Evolutionary conservation across 2,329 filamentous ascomycete genomes (phyloP), one percentile per base, ranked within the genome.

Genomic region (Diaporthe longicolla): DNA sequence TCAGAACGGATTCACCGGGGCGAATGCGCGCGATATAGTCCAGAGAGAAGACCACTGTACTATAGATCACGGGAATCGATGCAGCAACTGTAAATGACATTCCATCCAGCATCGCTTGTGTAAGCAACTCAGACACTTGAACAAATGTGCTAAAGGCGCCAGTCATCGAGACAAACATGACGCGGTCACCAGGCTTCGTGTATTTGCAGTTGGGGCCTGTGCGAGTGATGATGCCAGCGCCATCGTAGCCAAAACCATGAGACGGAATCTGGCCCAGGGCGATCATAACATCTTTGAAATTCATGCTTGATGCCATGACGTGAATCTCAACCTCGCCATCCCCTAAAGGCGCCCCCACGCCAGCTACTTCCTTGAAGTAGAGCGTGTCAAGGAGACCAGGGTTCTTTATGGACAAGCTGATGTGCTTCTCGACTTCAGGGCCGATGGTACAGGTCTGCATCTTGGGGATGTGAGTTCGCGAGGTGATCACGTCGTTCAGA

Each of bases 281-380:
- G 29, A 83, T 79, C 4, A 82, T 77, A 19, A 83, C 79, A 52
- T 84, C 82, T 55, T 81, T 81, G 76, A 83, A 82, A 74, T 82
- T 82, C 69, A 83, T 75, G n/a, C 81, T 77, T 9, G 76, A 72
- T 6, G 79, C 75, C 24, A 75, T 66, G 21, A 76, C 71, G 21
- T 76, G 50, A 29, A 80, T 61, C 61, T 80, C 69, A 35, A 80
- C 71, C 59, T 79, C 74, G 13, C 72, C 70, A 13, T 73, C 72
- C 8, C 73, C 61, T 11, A 77, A 74, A 2, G 70, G 52, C 19
- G 69, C 48, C n/a, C 61, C 76, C n/a, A 52, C 21, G 24, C 50
- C 48, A 17, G 70, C 45, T 54, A 74, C 71, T 8, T 76, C 50
- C 15, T 70, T 71, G 50, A 78, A 76, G 17, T 71, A 71, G 21